phyloP scores from a whole-genome alignment of 441 rosid species.

The Corymbia citriodora region DNA sequence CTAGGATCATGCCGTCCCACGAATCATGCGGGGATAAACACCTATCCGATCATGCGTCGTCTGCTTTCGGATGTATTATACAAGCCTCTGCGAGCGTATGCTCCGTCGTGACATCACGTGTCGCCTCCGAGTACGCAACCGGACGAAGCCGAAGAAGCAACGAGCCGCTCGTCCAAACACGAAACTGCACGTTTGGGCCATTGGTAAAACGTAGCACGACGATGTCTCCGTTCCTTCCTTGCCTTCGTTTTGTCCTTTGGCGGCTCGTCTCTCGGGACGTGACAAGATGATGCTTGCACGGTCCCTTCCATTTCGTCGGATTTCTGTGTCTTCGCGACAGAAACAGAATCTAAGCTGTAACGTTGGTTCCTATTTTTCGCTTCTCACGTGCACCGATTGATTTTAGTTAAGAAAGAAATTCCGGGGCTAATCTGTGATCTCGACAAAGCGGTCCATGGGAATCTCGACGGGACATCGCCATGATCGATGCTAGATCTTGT shows the following conservation, averaged over 20 bases:
- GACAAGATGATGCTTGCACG: neutral
- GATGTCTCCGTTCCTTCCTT: neutral
- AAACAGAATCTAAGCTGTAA: rapidly evolving
- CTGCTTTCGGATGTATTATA: neutral
- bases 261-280: rapidly evolving
- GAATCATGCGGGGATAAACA: neutral
- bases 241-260: neutral
- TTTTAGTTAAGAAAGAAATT: neutral
- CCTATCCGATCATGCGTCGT: neutral
- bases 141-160: neutral
- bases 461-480: too few species aligned
- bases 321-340: too few species aligned
- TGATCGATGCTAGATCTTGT: too few species aligned
- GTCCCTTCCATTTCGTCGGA: neutral
- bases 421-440: too few species aligned
- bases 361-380: rapidly evolving
- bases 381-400: neutral
- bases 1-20: neutral
- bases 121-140: neutral
- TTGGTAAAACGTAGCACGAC: rapidly evolving
- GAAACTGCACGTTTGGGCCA: neutral
- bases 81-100: neutral
- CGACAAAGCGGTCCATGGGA: too few species aligned
- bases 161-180: neutral
- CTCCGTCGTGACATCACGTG: neutral